phyloP scores from a whole-genome alignment of 352 stramenopile species.

The Phytophthora podocarpi region DNA sequence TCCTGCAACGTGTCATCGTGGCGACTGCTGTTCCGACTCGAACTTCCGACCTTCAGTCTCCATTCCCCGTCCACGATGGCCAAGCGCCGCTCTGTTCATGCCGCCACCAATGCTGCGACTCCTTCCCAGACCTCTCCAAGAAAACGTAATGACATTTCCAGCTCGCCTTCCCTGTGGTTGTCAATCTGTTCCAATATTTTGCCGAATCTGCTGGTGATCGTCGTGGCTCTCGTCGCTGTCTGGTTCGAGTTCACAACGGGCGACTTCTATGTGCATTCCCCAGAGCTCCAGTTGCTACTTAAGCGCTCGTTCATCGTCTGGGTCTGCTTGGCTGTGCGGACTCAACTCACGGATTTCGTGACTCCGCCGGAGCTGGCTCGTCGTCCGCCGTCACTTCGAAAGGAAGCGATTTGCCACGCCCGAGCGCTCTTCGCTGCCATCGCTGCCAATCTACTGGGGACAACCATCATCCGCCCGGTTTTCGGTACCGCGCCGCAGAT shows the following conservation, averaged over 20 bases:
- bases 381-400: constrained; percentile 42
- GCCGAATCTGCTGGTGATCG: constrained; percentile 45
- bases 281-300: constrained; percentile 45
- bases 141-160: background rate
- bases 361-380: constrained; percentile 31
- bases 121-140: background rate
- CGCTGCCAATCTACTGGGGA: constrained; percentile 67
- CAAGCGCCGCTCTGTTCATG: constrained; percentile 14
- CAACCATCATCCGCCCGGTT: constrained; percentile 62
- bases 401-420: constrained; percentile 34
- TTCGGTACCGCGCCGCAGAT: constrained; percentile 62
- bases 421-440: constrained; percentile 60
- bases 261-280: constrained; percentile 51
- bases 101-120: background rate
- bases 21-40: constrained; percentile 20
- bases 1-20: constrained; percentile 20
- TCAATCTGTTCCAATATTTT: constrained; percentile 35
- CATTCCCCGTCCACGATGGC: constrained; percentile 11
- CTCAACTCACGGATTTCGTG: constrained; percentile 53
- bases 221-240: constrained; percentile 45
- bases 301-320: constrained; percentile 68
- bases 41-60: constrained; percentile 31
- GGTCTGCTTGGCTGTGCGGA: constrained; percentile 57
- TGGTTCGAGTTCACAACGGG: constrained; percentile 63
- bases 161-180: constrained; percentile 14